A percentile compares a stretch with the other conserved stretches of the same genome.
phyloP scores from a whole-genome alignment of 805 yeast species.

The Kodamaea hsintzibuensis region DNA sequence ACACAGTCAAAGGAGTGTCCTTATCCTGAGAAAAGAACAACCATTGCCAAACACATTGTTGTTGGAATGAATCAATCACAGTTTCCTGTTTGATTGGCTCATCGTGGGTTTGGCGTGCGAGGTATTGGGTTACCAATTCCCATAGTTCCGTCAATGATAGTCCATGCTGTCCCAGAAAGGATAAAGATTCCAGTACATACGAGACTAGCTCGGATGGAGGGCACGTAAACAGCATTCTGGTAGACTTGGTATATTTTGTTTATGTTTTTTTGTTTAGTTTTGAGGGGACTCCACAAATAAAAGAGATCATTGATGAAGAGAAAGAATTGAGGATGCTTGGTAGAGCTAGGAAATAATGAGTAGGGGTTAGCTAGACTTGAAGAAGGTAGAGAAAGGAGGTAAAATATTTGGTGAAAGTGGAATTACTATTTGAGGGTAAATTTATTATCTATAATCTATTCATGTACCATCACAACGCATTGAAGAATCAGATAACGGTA shows the following conservation, averaged over 20 bases:
- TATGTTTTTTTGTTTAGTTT: neutral
- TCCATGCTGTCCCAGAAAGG: constrained; percentile 37
- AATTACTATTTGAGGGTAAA: too few relatives aligned
- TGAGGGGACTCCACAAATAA: neutral
- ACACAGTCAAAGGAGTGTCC: constrained; percentile 13
- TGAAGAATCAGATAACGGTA: too few relatives aligned
- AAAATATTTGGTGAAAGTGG: too few relatives aligned
- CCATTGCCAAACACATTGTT: constrained; percentile 43
- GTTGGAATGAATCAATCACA: constrained; percentile 35
- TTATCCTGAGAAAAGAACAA: constrained; percentile 25
- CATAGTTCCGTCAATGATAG: constrained; percentile 29
- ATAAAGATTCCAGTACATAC: constrained; percentile 24
- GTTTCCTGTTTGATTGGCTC: constrained; percentile 17
- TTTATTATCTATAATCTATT: too few relatives aligned
- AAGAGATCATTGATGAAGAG: neutral
- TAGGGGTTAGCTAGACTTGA: too few relatives aligned
- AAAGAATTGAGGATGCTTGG: neutral
- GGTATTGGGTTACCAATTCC: constrained; percentile 17
- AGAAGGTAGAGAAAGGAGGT: too few relatives aligned
- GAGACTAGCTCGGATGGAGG: constrained; percentile 24
- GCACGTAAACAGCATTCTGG: constrained; percentile 17
- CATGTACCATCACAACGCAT: too few relatives aligned
- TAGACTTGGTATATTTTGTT: neutral
- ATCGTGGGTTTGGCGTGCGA: neutral
- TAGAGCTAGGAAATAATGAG: neutral